Evolutionary conservation across 352 stramenopile species (phyloP).

Genomic region (Phytophthora citricola): DNA sequence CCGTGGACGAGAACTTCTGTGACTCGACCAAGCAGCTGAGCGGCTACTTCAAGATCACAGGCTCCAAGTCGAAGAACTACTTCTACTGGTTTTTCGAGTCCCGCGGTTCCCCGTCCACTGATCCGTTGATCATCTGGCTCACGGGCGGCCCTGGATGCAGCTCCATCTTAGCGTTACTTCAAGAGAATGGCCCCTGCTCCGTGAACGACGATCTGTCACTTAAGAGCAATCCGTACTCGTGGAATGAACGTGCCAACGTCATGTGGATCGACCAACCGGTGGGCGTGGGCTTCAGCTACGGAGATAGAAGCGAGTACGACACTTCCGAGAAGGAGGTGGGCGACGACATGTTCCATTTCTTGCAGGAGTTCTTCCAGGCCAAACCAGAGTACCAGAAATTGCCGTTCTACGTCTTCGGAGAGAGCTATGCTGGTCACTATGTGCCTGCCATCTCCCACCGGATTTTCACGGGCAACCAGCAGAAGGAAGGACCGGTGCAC

Average conservation of each 20-base stretch:
- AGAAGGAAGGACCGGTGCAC: slow-evolving; percentile 50
- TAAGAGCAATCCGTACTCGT: slow-evolving; percentile 91
- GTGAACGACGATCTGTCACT: slow-evolving; percentile 93
- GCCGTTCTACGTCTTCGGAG: slow-evolving; percentile 94
- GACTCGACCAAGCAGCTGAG: slow-evolving; percentile 81
- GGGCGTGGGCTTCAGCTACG: slow-evolving; percentile 95
- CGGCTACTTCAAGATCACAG: slow-evolving; percentile 87
- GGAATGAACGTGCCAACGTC: slow-evolving; percentile 95
- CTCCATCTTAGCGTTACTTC: slow-evolving; percentile 92
- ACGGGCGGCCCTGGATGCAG: slow-evolving; percentile 96
- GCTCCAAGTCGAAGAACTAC: slow-evolving; percentile 92
- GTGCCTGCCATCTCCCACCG: slow-evolving; percentile 84
- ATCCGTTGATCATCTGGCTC: slow-evolving; percentile 97
- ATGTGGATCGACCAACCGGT: slow-evolving; percentile 97
- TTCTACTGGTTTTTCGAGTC: slow-evolving; percentile 98
- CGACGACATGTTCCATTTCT: slow-evolving; percentile 96
- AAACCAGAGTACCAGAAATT: slow-evolving; percentile 92
- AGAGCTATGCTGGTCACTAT: slow-evolving; percentile 96
- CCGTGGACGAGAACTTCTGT: slow-evolving; percentile 70
- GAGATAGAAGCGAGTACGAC: slow-evolving; percentile 88
- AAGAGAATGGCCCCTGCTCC: slow-evolving; percentile 96
- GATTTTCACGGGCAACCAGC: slow-evolving; percentile 81
- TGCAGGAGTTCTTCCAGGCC: slow-evolving; percentile 93
- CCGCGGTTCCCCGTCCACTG: slow-evolving; percentile 72
- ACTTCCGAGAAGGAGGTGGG: slow-evolving; percentile 93